Conservation (phyloP, 1,139 yeast species). For the Pichia inconspicua region DNA sequence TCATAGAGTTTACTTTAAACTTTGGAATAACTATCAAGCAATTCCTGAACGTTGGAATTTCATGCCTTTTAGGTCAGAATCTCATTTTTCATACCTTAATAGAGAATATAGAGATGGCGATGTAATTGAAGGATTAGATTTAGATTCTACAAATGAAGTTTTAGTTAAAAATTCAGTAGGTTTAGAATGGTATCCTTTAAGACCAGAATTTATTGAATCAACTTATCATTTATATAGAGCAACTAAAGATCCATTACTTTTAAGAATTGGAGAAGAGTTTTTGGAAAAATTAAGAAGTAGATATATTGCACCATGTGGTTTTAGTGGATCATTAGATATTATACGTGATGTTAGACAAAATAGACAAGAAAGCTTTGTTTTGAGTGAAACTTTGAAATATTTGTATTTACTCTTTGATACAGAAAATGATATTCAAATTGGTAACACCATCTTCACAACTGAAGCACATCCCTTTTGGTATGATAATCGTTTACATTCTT, state of each 20-base stretch:
- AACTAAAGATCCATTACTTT: slow-evolving; percentile 76
- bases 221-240: slow-evolving; percentile 80
- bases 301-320: slow-evolving; percentile 66
- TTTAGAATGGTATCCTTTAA: slow-evolving; percentile 83
- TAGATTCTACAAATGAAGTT: slow-evolving; percentile 19
- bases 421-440: slow-evolving; percentile 24
- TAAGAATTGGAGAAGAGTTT: slow-evolving; percentile 64
- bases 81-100: slow-evolving; percentile 9
- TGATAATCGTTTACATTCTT: slow-evolving; percentile 22
- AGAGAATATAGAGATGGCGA: slow-evolving; percentile 16
- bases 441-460: slow-evolving; percentile 73
- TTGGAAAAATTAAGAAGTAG: slow-evolving; percentile 45
- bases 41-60: slow-evolving; percentile 86
- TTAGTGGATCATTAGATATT: slow-evolving; percentile 69
- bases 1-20: slow-evolving; percentile 60
- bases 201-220: slow-evolving; percentile 89
- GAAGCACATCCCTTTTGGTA: slow-evolving; percentile 93
- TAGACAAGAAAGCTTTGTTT: slow-evolving; percentile 85
- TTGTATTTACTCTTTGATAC: slow-evolving; percentile 73
- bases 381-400: slow-evolving; percentile 81
- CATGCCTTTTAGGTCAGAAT: slow-evolving; percentile 17
- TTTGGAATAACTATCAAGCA: slow-evolving; percentile 75
- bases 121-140: slow-evolving; percentile 15
- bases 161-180: slow-evolving; percentile 32
- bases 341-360: slow-evolving; percentile 57